Conservation (phyloP, 2,329 filamentous ascomycete genomes). For the Scedosporium aurantiacum region DNA sequence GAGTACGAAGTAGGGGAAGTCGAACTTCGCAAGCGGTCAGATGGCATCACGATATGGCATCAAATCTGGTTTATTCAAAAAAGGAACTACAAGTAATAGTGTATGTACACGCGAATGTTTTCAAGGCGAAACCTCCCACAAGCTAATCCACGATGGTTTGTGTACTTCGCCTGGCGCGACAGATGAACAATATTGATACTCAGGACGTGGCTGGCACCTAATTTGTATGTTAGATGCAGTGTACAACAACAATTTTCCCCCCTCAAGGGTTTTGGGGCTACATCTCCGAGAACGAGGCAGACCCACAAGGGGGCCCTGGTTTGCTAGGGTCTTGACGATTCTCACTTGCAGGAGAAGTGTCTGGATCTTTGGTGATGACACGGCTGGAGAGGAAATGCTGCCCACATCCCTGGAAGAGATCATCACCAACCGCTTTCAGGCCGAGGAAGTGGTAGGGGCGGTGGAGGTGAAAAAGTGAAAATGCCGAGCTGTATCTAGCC, state of each 20-base stretch:
- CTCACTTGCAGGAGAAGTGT: neutral
- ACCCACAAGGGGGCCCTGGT: neutral
- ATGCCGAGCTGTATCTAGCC: neutral
- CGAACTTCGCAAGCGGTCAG: neutral
- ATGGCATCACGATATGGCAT: neutral
- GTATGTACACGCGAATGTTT: too few relatives aligned
- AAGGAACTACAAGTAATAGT: too few relatives aligned
- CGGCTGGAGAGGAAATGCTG: neutral
- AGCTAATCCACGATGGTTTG: too few relatives aligned
- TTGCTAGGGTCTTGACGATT: neutral
- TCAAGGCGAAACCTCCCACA: too few relatives aligned
- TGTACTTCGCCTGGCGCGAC: too few relatives aligned
- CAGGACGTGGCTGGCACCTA: too few relatives aligned
- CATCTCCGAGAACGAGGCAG: neutral
- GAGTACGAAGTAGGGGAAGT: neutral
- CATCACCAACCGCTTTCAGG: neutral
- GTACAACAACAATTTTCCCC: neutral
- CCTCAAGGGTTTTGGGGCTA: neutral
- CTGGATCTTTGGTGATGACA: neutral
- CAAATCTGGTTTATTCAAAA: too few relatives aligned
- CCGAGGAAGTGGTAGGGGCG: neutral
- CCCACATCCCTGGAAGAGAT: neutral
- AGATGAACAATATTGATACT: too few relatives aligned
- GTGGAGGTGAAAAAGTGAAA: neutral
- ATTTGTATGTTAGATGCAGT: too few relatives aligned